Evolutionary conservation across 805 yeast genomes (phyloP), one percentile per base, ranked within the genome.

Genomic region (Candida chauliodis): DNA sequence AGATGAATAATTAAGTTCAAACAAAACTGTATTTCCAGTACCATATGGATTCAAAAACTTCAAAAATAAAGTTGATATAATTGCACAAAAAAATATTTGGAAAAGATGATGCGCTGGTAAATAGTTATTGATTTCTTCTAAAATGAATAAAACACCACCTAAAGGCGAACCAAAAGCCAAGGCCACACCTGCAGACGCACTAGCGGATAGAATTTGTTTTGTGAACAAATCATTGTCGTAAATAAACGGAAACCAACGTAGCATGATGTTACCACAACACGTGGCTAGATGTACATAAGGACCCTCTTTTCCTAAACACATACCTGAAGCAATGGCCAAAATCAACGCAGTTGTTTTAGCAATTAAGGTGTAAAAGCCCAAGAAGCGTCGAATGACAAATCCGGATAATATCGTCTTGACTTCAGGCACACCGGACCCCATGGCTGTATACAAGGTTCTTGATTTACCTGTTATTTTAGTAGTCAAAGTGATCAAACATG

Each of bases 371-470:
- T 70, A 67, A 1, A 72, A 55, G 4, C 83, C 81, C 25, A 77
- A 53, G 46, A 72, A 77, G 29, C 67, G 55, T 40, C 81, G 59
- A 18, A 77, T 76, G 31, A 77, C 72, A 45, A 76, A 77, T 1
- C 83, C 83, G 1, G 80, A 74, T 21, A 77, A 55, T 26, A 77
- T 76, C 0, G 81, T 76, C 44, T 75, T 76, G 11, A 77, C 82
- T 53, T 77, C 81, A 1, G 81, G 80, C 2, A 77, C 81, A 4
- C 82, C 82, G 13, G 78, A 72, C 3, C 82, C 82, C 21, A 71
- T 69, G 0, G 78, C 81, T 9, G 78, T 63, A 49, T 75, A 77
- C 50, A 76, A 50, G 3, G 44, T 43, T 30, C 55, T 48, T 2
- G 53, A 51, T 27, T 36, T 19, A 16, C 49, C 44, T 2, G 59